Evolutionary conservation across 164 flowering plant genomes (phyloP), one percentile per base, ranked within the genome.

Genomic region (Aristolochia fimbriata): DNA sequence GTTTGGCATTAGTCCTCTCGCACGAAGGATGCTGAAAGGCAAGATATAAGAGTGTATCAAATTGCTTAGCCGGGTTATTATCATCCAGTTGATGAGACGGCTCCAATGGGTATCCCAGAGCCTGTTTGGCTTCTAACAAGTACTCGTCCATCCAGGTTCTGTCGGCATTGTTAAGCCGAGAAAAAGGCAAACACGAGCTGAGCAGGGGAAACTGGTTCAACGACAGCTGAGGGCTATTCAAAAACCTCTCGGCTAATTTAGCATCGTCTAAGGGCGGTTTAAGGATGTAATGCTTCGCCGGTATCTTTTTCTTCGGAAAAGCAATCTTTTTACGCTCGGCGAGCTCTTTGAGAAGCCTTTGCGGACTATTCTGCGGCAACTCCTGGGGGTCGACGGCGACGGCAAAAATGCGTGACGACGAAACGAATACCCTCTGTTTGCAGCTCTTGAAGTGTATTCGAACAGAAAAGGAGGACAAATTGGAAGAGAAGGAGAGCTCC

Each of bases 11-110:
- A 6, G 88, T 75, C 79, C 99, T 72, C 64, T 83, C 91, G 24
- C 99, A 85, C 1, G 80, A 67, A 0, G 93, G 97, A 49, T 90
- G 95, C 80, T 90, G 97, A 70, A 94, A 94, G 1, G 99, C 95
- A 71, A 94, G 70, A 62, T 94, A 94, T 75, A 94, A 65, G 76
- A 94, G 65, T 0, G 93, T 81, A 70, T 94, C 99, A 23, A 94
- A 88, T 52, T 94, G 96, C 62, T 87, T 88, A 0, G 89, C 99
- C 0, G 99, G 99, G 51, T 83, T 90, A 63, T 88, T 88, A 16
- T 52, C 56, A 61, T 90, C 97, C 6, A 75, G 78, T 2, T 49
- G 59, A 1, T 88, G 97, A 17, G 96, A 84, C 1, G 85, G 81
- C 76, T 90, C 97, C 12, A 94, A 71, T 4, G 97, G 91, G 74